Conservation (phyloP, 805 yeast species). For the Yamadazyma akitaensis region DNA sequence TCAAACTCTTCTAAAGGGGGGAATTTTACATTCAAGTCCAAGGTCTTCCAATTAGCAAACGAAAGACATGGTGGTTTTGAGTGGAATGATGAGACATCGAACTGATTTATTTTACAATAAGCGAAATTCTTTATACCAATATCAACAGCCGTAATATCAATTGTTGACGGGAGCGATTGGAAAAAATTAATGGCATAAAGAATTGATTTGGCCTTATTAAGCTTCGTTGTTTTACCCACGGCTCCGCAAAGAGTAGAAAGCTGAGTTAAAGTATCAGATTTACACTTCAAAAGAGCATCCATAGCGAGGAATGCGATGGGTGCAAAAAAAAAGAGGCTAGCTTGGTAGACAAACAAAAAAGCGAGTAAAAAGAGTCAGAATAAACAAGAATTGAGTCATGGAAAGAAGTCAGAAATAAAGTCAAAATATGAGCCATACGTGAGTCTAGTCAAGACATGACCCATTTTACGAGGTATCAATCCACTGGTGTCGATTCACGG, state of each 20-base stretch:
- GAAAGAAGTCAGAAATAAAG: background rate
- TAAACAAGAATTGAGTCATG: background rate
- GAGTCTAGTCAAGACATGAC: too few species aligned
- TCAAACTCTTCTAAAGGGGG: constrained; percentile 6
- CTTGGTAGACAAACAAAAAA: background rate
- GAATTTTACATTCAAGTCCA: constrained; percentile 12
- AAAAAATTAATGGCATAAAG: constrained; percentile 8
- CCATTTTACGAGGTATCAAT: too few species aligned
- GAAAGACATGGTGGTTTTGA: background rate
- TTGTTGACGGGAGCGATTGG: constrained; percentile 7
- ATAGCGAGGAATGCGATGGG: background rate
- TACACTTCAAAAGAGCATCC: constrained; percentile 3
- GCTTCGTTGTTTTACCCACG: constrained; percentile 17
- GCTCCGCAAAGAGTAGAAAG: constrained; percentile 21
- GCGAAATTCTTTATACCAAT: constrained; percentile 43
- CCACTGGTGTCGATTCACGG: too few species aligned
- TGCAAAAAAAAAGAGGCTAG: background rate
- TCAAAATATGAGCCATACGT: background rate
- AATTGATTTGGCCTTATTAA: constrained; percentile 4
- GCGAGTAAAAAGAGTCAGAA: background rate
- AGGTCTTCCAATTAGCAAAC: constrained; percentile 15
- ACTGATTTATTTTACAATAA: constrained; percentile 23
- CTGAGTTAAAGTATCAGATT: constrained; percentile 8
- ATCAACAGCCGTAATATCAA: constrained; percentile 30
- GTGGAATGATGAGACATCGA: constrained; percentile 1